A percentile compares a stretch with the other conserved stretches of the same genome.
phyloP scores from a whole-genome alignment of 129 eudicot genomes.

The Artemisia annua region DNA sequence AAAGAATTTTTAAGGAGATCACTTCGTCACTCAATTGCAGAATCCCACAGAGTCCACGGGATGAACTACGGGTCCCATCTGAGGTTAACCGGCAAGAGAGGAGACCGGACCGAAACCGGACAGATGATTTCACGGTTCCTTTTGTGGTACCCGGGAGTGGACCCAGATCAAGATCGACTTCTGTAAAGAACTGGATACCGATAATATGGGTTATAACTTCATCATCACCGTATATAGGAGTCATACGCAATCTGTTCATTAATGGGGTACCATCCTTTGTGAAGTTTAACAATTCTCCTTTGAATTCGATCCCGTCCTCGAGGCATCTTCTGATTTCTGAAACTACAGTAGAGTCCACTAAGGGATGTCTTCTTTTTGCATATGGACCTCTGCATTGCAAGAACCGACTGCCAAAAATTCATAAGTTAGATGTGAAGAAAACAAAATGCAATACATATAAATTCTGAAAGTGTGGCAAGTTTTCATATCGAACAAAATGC shows the following conservation, averaged over 20 bases:
- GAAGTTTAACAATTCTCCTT: slow-evolving; percentile 84
- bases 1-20: slow-evolving; percentile 60
- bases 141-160: slow-evolving; percentile 75
- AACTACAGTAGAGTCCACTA: slow-evolving; percentile 76
- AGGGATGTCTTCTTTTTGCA: slow-evolving; percentile 90
- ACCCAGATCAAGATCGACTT: slow-evolving; percentile 77
- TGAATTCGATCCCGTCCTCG: slow-evolving; percentile 77
- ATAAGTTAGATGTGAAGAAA: slow-evolving; percentile 9
- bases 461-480: too few relatives aligned
- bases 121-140: slow-evolving; percentile 45
- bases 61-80: slow-evolving; percentile 38
- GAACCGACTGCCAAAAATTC: slow-evolving; percentile 72
- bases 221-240: slow-evolving; percentile 89
- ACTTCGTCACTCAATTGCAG: slow-evolving; percentile 89
- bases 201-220: slow-evolving; percentile 74
- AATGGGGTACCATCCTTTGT: slow-evolving; percentile 91
- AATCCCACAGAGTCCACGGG: slow-evolving; percentile 70
- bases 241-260: slow-evolving; percentile 83
- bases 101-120: slow-evolving; percentile 55
- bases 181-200: slow-evolving; percentile 80
- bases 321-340: slow-evolving; percentile 90
- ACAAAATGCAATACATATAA: not conserved
- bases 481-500: too few relatives aligned
- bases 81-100: slow-evolving; percentile 43
- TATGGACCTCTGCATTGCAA: slow-evolving; percentile 98